These are phyloP conservation scores for Macroventuria anomochaeta DNA, from an alignment of 2,329 filamentous ascomycete species.

Conservation along the genomic window DNA sequence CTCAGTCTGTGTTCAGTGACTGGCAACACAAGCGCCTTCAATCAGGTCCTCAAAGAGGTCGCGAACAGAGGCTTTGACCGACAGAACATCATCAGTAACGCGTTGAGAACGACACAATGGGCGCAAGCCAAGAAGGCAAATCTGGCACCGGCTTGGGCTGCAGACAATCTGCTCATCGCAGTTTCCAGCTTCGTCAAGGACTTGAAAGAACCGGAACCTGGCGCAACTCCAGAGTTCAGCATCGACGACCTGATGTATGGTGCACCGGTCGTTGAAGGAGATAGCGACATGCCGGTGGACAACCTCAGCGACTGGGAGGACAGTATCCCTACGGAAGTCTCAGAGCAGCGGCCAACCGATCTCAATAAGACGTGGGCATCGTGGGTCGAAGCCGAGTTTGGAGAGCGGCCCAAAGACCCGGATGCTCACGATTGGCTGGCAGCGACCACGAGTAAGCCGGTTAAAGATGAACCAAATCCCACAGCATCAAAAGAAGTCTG, in stretches of 20 bases:
- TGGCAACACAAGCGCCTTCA: conserved; percentile 41
- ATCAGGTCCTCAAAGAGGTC: conserved; percentile 40
- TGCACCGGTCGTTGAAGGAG: conserved; percentile 4
- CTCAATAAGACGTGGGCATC: conserved; percentile 33
- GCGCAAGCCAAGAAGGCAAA: conserved; percentile 22
- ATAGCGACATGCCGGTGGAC: conserved; percentile 3
- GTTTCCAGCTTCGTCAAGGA: conserved; percentile 35
- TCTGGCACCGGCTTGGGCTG: conserved; percentile 37
- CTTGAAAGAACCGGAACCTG: conserved; percentile 3
- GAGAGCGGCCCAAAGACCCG: conserved; percentile 30
- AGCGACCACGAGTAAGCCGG: not conserved
- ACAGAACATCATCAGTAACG: conserved; percentile 32
- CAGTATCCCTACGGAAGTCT: not conserved
- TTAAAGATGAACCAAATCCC: not conserved
- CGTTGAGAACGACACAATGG: conserved; percentile 22
- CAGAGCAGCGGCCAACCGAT: conserved; percentile 7
- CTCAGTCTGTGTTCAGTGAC: conserved; percentile 42
- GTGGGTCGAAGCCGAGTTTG: conserved; percentile 41
- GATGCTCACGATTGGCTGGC: conserved; percentile 21
- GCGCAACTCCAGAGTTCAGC: not conserved
- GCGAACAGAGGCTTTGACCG: conserved; percentile 32
- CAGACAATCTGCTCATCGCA: conserved; percentile 44
- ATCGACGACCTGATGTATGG: conserved; percentile 15
- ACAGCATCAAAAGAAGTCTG: conserved; percentile 6
- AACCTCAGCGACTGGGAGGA: conserved; percentile 16